Percentiles rank a stretch among this genome's conserved stretches.
phyloP scores from a whole-genome alignment of 129 eudicot genomes.

The Solidago caesia region DNA sequence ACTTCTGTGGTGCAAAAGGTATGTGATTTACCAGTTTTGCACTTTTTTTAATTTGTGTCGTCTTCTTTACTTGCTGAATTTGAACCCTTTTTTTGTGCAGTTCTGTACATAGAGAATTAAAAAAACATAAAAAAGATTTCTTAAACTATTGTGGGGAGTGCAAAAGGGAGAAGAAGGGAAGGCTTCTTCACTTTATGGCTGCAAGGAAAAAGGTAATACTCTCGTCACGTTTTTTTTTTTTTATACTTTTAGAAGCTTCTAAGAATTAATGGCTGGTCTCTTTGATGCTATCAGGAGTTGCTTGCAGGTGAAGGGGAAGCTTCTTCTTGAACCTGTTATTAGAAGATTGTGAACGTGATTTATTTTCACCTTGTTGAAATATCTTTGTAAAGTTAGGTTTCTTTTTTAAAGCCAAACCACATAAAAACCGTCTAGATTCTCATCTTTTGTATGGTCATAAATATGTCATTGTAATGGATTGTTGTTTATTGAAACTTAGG shows the following conservation, averaged over 20 bases:
- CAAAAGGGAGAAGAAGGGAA: conserved; percentile 69
- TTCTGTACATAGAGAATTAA: conserved; percentile 75
- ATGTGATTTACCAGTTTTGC: not conserved
- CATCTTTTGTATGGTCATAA: not conserved
- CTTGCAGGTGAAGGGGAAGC: conserved; percentile 44
- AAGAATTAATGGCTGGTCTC: not conserved
- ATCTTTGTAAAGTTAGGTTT: conserved; percentile 9
- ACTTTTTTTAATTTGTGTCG: not conserved
- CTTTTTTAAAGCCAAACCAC: not conserved
- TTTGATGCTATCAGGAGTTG: conserved; percentile 44
- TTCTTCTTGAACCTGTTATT: conserved; percentile 26
- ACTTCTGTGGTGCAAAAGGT: conserved; percentile 96
- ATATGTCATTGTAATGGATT: not conserved
- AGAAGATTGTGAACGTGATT: conserved; percentile 4
- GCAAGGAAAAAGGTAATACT: conserved; percentile 57
- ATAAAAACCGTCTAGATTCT: not conserved
- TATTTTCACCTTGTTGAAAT: conserved; percentile 9
- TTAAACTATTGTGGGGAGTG: conserved; percentile 83
- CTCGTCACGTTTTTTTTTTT: not conserved
- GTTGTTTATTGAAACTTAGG: not conserved
- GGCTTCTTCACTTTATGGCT: conserved; percentile 57
- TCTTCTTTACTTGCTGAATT: conserved; percentile 8
- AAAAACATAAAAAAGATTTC: conserved; percentile 76
- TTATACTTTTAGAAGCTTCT: not conserved
- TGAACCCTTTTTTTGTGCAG: conserved; percentile 34